Base-by-base conservation (phyloP, 768 basidiomycete species). In the Trametes cingulata region DNA sequence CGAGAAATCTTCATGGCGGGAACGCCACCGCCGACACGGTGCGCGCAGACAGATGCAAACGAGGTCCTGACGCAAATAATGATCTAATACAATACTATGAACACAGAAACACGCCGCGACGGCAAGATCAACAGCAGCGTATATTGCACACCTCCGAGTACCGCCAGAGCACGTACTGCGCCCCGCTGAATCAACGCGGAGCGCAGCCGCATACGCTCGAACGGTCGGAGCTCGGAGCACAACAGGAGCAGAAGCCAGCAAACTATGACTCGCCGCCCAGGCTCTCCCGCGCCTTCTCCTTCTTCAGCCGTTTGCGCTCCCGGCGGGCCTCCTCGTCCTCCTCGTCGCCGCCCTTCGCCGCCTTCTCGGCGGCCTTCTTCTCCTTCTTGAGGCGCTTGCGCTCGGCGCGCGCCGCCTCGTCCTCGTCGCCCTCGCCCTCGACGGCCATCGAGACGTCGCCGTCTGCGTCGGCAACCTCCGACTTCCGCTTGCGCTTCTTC, bases 401-500 rank as follows among this genome's bases (percentile, higher is more conserved):
- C 67, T 71, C 74, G 4, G 71, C 73, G 46, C 61, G 61, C n/a
- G 69, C 81, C 17, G 75, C 78, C 66, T 76, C 78, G 37, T 71
- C 69, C 53, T 72, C 70, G 63, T 78, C 80, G 5, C 84, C 85
- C 9, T 72, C 75, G 20, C 76, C 82, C 17, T 78, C 81, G 0
- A 70, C 72, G 3, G 66, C 73, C 71, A 80, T 76, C 13, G 82
- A 74, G 22, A 78, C 73, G 55, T 81, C 77, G n/a, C 67, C 74
- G 15, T 73, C 77, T 9, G 71, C 78, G 20, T 77, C 83, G 0
- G 75, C 72, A 8, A 70, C 79, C 62, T 86, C 88, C 1, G 86
- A 87, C 69, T 90, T 90, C 48, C 90, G 84, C 73, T 93, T 93
- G 53, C 91, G 85, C 71, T 96, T 95, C 77, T 91, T 91, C 70